Conservation (phyloP, 2,329 filamentous ascomycete genomes). For the Trichoderma sp. region DNA sequence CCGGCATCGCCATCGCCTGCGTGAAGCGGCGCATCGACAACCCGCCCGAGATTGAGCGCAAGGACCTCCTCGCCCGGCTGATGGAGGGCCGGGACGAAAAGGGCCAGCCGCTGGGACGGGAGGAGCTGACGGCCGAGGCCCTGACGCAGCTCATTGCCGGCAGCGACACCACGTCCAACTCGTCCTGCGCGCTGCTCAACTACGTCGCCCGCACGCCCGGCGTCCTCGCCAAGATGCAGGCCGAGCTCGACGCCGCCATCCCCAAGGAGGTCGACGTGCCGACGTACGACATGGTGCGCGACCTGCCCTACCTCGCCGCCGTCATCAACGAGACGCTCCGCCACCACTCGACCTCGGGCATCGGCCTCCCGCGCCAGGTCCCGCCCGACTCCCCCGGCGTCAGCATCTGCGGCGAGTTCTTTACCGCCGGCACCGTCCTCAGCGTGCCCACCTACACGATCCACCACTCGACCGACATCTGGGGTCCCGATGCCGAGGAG, state of each 20-base stretch:
- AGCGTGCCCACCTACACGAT: slow-evolving; percentile 82
- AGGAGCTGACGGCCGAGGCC: slow-evolving; percentile 85
- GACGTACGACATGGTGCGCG: slow-evolving; percentile 69
- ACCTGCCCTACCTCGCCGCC: slow-evolving; percentile 73
- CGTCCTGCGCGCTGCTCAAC: slow-evolving; percentile 80
- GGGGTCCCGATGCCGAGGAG: slow-evolving; percentile 69
- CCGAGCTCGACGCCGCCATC: slow-evolving; percentile 73
- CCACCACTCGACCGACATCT: slow-evolving; percentile 73
- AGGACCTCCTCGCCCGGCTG: slow-evolving; percentile 78
- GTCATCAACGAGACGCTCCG: slow-evolving; percentile 85
- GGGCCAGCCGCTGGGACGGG: slow-evolving; percentile 71
- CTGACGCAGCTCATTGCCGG: slow-evolving; percentile 85
- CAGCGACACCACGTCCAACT: slow-evolving; percentile 76
- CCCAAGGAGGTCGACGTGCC: slow-evolving; percentile 66
- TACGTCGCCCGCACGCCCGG: slow-evolving; percentile 70
- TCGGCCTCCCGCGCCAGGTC: slow-evolving; percentile 78
- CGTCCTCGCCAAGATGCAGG: slow-evolving; percentile 70
- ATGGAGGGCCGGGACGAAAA: slow-evolving; percentile 85
- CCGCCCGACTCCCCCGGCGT: slow-evolving; percentile 65
- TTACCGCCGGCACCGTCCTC: slow-evolving; percentile 73
- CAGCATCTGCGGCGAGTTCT: slow-evolving; percentile 66
- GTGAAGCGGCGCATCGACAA: slow-evolving; percentile 74
- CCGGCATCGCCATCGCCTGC: slow-evolving; percentile 83
- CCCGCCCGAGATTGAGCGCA: slow-evolving; percentile 66
- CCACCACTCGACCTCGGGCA: slow-evolving; percentile 81